These are phyloP conservation scores for Kurtzmaniella quercitrusa DNA, from an alignment of 1,139 yeast species.

Conservation along the genomic window DNA sequence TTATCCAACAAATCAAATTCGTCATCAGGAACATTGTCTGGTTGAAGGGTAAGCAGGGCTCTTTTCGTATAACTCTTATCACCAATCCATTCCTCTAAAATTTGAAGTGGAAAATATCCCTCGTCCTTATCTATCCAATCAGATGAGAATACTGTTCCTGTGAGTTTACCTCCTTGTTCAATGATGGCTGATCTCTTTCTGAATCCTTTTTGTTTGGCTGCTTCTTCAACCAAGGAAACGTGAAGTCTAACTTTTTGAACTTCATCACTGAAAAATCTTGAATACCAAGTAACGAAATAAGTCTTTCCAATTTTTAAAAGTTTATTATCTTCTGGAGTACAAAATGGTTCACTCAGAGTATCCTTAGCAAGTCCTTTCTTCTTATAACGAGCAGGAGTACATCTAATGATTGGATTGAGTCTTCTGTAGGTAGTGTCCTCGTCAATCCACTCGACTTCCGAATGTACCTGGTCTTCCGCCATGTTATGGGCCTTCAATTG, in stretches of 20 bases:
- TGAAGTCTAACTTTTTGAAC: conserved; percentile 63
- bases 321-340: conserved; percentile 67
- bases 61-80: conserved; percentile 42
- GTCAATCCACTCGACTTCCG: conserved; percentile 50
- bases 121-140: conserved; percentile 67
- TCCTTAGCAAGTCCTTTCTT: conserved; percentile 62
- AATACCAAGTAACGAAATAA: conserved; percentile 79
- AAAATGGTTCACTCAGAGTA: conserved; percentile 65
- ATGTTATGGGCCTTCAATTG: conserved; percentile 67
- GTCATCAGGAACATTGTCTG: conserved; percentile 60
- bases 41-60: conserved; percentile 63
- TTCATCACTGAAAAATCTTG: conserved; percentile 50
- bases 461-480: conserved; percentile 52
- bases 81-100: conserved; percentile 58
- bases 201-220: conserved; percentile 50
- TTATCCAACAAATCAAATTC: conserved; percentile 53
- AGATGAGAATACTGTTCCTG: conserved; percentile 52
- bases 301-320: conserved; percentile 54
- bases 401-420: conserved; percentile 75
- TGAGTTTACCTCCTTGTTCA: conserved; percentile 35
- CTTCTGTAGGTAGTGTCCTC: conserved; percentile 69
- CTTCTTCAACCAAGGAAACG: conserved; percentile 60
- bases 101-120: conserved; percentile 61
- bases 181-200: conserved; percentile 35
- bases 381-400: conserved; percentile 73